Conservation (phyloP, 352 stramenopile genomes). For the Phytophthora palmivora region DNA sequence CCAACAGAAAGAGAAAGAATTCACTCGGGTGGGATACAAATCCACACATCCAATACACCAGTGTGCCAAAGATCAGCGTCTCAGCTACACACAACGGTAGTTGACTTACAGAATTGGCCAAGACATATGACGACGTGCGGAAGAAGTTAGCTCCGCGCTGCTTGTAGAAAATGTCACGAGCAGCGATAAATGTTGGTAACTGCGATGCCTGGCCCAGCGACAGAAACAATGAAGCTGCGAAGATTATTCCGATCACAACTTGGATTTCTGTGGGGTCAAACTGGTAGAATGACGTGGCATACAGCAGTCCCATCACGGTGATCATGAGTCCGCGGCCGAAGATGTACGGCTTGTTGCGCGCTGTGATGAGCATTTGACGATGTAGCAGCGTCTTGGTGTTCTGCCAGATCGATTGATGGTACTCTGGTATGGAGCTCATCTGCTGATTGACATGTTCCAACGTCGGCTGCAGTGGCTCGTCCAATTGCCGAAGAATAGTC, state of each 20-base stretch:
- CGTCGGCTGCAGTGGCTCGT: slow-evolving; percentile 21
- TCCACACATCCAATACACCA: slow-evolving; percentile 90
- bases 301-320: slow-evolving; percentile 47
- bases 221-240: slow-evolving; percentile 78
- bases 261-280: slow-evolving; percentile 41
- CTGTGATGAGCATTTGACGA: slow-evolving; percentile 64
- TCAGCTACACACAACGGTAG: slow-evolving; percentile 59
- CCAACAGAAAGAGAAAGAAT: slow-evolving; percentile 58
- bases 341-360: slow-evolving; percentile 48
- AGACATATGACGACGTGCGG: slow-evolving; percentile 66
- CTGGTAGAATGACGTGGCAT: slow-evolving; percentile 48
- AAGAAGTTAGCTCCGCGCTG: slow-evolving; percentile 62
- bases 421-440: slow-evolving; percentile 66
- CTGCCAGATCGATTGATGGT: slow-evolving; percentile 37
- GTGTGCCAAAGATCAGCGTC: slow-evolving; percentile 77
- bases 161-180: slow-evolving; percentile 56
- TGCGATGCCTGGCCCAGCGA: slow-evolving; percentile 74
- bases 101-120: slow-evolving; percentile 50
- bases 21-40: slow-evolving; percentile 43
- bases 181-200: slow-evolving; percentile 63
- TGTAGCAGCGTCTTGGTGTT: slow-evolving; percentile 37
- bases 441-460: slow-evolving; percentile 65
- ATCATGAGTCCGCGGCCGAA: slow-evolving; percentile 45
- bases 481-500: slow-evolving; percentile 65
- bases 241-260: slow-evolving; percentile 60